Base-by-base conservation (phyloP, 371 early-diverging fungal genomes). In the Mortierella sp. region DNA sequence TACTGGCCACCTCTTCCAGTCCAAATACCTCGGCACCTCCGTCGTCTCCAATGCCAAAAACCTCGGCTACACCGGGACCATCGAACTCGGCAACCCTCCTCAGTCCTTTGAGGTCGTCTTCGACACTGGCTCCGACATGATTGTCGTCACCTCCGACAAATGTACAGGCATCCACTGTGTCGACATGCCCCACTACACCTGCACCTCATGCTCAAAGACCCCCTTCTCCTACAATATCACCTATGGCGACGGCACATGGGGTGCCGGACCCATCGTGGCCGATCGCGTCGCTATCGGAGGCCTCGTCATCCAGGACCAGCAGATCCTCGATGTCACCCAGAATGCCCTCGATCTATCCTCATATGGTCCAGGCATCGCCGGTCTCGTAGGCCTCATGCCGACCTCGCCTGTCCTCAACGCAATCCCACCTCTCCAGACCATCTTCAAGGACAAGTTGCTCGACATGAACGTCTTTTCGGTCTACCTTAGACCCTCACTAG, bases 381-480 rank as follows among this genome's bases (percentile, higher is more conserved):
- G 83, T 3, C 76, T 83, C 0, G 83, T 83, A 4, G 83, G 83
- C n/a, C 73, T 83, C 19, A 83, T 83, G 83, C 79, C 83, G 8
- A 64, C 31, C 31, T 78, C 83, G 0, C 76, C 79, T 16, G 71
- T 78, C 26, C 9, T 55, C 29, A 75, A 75, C 40, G 73, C 74
- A 26, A 50, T 75, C 31, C 78, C 83, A 10, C 79, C 79, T 0
- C 58, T 83, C 41, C 70, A 71, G 26, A 78, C 66, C 29, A 78
- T 83, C 65, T 76, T 47, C 45, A 53, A 83, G 64, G 43, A 74
- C 58, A 83, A 78, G 66, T 44, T 83, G 34, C 44, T 83, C 55
- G 79, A 83, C 58, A 74, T 72, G 83, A 83, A 83, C 64, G 83
- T 83, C 37, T 83, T 83, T 41, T 83, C 83, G 2, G 83, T 83